Evolutionary conservation across 345 rosid species (phyloP).

Genomic region (Gossypium herbaceum): DNA sequence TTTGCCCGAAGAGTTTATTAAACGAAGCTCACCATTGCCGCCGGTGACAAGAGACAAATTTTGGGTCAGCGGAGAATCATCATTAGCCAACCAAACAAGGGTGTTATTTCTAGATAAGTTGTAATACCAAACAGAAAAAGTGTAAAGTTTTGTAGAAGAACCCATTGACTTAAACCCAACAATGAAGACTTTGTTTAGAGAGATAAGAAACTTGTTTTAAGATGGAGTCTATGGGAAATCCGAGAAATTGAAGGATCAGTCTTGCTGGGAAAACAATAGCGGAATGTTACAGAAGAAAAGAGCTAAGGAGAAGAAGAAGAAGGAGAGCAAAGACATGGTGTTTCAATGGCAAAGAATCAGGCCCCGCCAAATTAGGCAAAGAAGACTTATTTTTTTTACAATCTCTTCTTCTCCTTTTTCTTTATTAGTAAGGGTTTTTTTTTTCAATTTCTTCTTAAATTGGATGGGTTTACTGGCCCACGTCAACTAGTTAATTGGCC

Average conservation of each 20-base stretch:
- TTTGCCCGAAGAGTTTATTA: constrained; percentile 25
- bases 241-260: constrained; percentile 33
- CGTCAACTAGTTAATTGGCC: too few species aligned
- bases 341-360: background rate
- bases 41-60: constrained; percentile 25
- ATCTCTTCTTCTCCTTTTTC: too few species aligned
- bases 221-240: constrained; percentile 39
- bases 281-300: constrained; percentile 15
- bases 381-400: too few species aligned
- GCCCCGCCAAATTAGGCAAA: too few species aligned
- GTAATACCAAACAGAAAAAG: constrained; percentile 24
- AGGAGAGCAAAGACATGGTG: constrained; percentile 25
- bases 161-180: constrained; percentile 37
- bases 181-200: constrained; percentile 43
- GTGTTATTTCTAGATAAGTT: too few species aligned
- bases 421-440: too few species aligned
- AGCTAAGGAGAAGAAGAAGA: background rate
- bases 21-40: constrained; percentile 25
- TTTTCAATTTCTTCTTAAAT: too few species aligned
- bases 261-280: constrained; percentile 25
- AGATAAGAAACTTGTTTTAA: constrained; percentile 33
- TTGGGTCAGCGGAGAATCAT: too few species aligned
- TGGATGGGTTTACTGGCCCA: too few species aligned
- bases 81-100: too few species aligned
- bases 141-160: constrained; percentile 21